A percentile compares a stretch with the other conserved stretches of the same genome.
These are phyloP conservation scores for Colletotrichum kahawae DNA, from an alignment of 2,329 filamentous ascomycete genomes.

Conservation along the genomic window DNA sequence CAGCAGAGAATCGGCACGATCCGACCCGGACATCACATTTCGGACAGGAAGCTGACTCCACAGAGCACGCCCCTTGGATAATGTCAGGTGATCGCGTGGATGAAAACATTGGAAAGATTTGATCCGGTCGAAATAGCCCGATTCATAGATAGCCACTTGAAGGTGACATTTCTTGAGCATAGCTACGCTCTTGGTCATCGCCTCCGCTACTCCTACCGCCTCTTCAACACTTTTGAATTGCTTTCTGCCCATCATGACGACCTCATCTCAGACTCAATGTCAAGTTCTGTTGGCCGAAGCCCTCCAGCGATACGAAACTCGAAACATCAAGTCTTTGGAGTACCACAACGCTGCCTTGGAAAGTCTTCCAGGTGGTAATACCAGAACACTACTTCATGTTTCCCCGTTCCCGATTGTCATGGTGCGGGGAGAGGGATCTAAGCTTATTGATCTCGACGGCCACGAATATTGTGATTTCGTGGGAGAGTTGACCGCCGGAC, in stretches of 20 bases:
- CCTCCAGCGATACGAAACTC: not conserved
- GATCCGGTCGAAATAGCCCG: not conserved
- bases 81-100: not conserved
- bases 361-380: not conserved
- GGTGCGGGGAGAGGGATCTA: not conserved
- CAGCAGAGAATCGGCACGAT: not conserved
- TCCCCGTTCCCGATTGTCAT: not conserved
- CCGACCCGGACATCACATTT: not conserved
- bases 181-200: not conserved
- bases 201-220: not conserved
- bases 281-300: not conserved
- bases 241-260: not conserved
- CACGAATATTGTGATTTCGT: not conserved
- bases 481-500: not conserved
- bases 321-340: not conserved
- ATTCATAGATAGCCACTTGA: not conserved
- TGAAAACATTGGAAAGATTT: not conserved
- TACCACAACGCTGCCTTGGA: not conserved
- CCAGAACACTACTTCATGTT: not conserved
- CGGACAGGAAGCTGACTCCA: fast-evolving
- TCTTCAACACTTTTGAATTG: not conserved
- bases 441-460: not conserved
- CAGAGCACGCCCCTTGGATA: not conserved
- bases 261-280: not conserved
- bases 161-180: not conserved